phyloP scores from a whole-genome alignment of 768 basidiomycete species.

The Favolaschia claudopus region DNA sequence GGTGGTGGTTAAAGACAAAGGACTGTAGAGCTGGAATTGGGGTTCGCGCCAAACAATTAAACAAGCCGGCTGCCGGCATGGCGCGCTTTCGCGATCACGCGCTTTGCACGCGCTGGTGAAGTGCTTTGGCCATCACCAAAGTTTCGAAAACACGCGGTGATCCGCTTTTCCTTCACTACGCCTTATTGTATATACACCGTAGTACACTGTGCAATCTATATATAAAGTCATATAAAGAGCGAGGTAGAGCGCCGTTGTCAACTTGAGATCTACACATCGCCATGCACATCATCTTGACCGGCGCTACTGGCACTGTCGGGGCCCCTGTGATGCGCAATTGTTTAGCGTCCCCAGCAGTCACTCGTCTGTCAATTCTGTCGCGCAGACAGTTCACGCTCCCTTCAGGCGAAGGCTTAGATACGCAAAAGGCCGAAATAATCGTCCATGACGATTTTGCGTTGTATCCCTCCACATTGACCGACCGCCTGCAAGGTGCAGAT shows the following conservation, averaged over 20 bases:
- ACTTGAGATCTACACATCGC: neutral
- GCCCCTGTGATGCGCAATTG: constrained; percentile 30
- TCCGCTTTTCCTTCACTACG: no score
- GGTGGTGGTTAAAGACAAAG: neutral
- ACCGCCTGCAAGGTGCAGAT: constrained; percentile 31
- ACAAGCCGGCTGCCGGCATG: no score
- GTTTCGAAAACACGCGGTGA: no score
- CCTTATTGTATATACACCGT: no score
- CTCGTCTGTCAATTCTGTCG: constrained; percentile 36
- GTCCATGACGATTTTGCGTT: constrained; percentile 31
- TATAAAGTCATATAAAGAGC: no score
- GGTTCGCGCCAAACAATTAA: no score
- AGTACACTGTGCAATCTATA: no score
- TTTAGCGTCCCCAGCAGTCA: constrained; percentile 30
- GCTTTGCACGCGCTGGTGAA: no score
- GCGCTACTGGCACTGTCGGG: constrained; percentile 36
- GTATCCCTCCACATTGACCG: constrained; percentile 23
- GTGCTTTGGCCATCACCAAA: no score
- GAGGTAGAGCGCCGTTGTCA: no score
- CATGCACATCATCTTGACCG: constrained; percentile 40
- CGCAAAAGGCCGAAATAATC: constrained; percentile 30
- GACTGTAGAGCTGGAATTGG: no score
- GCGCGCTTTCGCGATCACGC: no score
- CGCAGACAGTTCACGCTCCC: constrained; percentile 24
- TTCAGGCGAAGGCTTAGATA: constrained; percentile 21